Percentiles rank a stretch among this genome's conserved stretches.
Evolutionary conservation across 495 filamentous ascomycete genomes (phyloP).

Genomic region (Hyaloscypha variabilis): DNA sequence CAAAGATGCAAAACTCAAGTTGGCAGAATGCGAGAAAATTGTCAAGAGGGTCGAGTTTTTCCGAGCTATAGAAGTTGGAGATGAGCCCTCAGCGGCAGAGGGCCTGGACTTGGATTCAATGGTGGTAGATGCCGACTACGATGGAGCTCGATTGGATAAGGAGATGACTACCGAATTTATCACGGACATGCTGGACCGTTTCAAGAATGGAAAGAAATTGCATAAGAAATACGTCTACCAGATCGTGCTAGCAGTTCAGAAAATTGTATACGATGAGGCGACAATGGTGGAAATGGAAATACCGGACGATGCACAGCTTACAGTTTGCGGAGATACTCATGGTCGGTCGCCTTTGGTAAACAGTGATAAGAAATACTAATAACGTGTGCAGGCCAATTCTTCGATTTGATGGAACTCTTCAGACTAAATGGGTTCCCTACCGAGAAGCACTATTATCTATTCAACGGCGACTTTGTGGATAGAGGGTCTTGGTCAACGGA

Average conservation of each 20-base stretch:
- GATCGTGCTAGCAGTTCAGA: constrained; percentile 86
- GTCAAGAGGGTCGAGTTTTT: constrained; percentile 89
- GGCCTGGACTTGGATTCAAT: constrained; percentile 88
- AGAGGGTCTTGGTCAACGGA: constrained; percentile 97
- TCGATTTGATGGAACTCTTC: constrained; percentile 96
- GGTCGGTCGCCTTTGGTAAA: constrained; percentile 51
- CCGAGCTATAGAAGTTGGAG: constrained; percentile 90
- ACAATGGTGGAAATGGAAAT: constrained; percentile 97
- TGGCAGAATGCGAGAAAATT: constrained; percentile 90
- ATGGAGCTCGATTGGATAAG: constrained; percentile 75
- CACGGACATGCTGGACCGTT: constrained; percentile 92
- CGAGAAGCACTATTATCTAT: constrained; percentile 88
- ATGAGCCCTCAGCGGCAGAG: constrained; percentile 88
- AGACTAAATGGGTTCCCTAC: constrained; percentile 82
- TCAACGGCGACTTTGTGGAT: constrained; percentile 99
- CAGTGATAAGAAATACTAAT: constrained; percentile 2
- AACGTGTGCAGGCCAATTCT: constrained; percentile 78
- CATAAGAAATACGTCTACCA: constrained; percentile 97
- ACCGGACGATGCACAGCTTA: constrained; percentile 73
- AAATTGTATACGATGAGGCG: constrained; percentile 87
- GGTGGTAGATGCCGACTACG: constrained; percentile 78
- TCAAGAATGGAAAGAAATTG: constrained; percentile 94
- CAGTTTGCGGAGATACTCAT: constrained; percentile 97
- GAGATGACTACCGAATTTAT: constrained; percentile 97
- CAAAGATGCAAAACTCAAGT: constrained; percentile 86